Percentiles rank a stretch among this genome's conserved stretches.
phyloP scores from a whole-genome alignment of 192 early-diverging fungal species.

The Coemansia sp. region DNA sequence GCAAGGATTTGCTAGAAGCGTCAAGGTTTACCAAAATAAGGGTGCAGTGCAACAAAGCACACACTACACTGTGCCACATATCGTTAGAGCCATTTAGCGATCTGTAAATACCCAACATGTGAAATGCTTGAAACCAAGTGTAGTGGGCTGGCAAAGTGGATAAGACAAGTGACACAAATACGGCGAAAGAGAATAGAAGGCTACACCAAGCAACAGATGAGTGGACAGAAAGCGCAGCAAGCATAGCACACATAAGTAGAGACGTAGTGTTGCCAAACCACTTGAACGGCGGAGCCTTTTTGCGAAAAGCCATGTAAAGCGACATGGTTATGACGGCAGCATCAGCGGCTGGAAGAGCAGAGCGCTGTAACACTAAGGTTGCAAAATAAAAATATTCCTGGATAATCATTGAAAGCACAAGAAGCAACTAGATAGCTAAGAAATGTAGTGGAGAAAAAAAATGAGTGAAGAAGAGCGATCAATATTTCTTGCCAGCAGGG shows the following conservation, averaged over 20 bases:
- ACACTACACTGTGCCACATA: not conserved
- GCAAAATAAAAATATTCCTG: not conserved
- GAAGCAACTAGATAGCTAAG: not conserved
- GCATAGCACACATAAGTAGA: not conserved
- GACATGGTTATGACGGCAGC: not conserved
- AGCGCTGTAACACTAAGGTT: not conserved
- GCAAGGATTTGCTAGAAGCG: not conserved
- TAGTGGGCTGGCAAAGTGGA: no score
- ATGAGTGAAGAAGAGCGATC: not conserved
- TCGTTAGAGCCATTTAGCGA: not conserved
- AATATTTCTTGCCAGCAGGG: not conserved
- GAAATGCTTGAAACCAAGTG: not conserved
- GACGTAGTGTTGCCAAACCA: not conserved
- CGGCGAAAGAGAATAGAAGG: not conserved
- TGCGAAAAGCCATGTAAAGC: not conserved
- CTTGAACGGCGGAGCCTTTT: not conserved
- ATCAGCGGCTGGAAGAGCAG: not conserved
- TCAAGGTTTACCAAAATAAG: not conserved
- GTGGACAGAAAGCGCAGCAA: not conserved
- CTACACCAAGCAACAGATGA: not conserved
- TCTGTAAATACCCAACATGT: not conserved
- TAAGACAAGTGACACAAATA: no score
- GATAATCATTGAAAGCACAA: conserved; percentile 4
- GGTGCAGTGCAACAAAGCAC: not conserved
- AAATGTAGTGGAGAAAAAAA: not conserved